Base-by-base conservation (phyloP, 768 basidiomycete species). In the Coprinellus micaceus region DNA sequence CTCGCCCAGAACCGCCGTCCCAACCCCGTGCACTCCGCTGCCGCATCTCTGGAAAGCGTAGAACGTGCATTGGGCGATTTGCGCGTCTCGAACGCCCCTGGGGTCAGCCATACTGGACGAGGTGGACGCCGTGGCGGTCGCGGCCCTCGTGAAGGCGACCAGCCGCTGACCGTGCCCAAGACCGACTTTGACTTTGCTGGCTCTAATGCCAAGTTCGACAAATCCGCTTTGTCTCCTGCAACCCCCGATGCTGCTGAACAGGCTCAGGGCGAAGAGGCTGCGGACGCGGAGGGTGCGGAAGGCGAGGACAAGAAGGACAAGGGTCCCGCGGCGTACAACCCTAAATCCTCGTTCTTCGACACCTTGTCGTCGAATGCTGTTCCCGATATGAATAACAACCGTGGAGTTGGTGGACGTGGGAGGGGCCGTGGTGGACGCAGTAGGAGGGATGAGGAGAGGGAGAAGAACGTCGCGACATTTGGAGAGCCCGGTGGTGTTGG, bases 391-490 rank as follows among this genome's bases (percentile, higher is more conserved):
- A 76, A 81, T 17, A 62, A 68, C 26, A 77, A 80, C 21, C 75
- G 76, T 15, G 70, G 78, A 12, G 62, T 76, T 4, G 67, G 76
- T 11, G 62, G 69, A 29, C 77, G 82, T 0, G 74, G 78, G 0
- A 72, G 78, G 10, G 77, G 79, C 0, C 72, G 72, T 36, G 77
- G 71, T 0, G 89, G 85, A 1, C 75, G 86, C 52, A 89, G 83
- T 61, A 77, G 90, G 62, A 72, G 91, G 43, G 90, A 93, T 62
- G 91, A 92, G 63, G 91, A 93, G 66, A 71, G 91, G 58, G 89
- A 91, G 69, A 83, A 81, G 69, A 93, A 93, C 63, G 83, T 93
- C 9, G 87, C 88, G 28, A 93, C 91, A 7, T 94, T 94, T 76
- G 91, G 91, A 2, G 91, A 93, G 67, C 84, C 90, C 7, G 89